phyloP scores from a whole-genome alignment of 1,284 basidiomycete species.

The Exobasidium cylindrosporum region DNA sequence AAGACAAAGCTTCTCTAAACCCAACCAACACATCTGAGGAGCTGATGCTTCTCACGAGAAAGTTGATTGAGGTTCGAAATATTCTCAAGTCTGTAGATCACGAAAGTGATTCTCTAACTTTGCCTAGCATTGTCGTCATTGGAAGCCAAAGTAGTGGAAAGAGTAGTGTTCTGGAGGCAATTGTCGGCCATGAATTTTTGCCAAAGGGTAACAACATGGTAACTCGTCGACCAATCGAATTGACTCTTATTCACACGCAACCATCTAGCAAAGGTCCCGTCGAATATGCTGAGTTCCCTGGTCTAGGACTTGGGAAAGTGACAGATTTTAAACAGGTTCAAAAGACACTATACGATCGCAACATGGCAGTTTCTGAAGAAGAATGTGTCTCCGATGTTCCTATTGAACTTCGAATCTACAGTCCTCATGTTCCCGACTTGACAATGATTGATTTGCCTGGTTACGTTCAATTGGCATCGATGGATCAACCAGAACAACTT shows the following conservation, averaged over 20 bases:
- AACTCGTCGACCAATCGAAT: slow-evolving; percentile 92
- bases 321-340: slow-evolving; percentile 87
- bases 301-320: slow-evolving; percentile 80
- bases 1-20: not conserved
- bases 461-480: slow-evolving; percentile 88
- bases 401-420: slow-evolving; percentile 94
- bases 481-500: slow-evolving; percentile 92
- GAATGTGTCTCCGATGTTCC: slow-evolving; percentile 91
- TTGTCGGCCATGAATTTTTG: slow-evolving; percentile 96
- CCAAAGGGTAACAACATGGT: slow-evolving; percentile 99
- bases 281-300: slow-evolving; percentile 93
- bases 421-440: slow-evolving; percentile 90
- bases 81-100: slow-evolving; percentile 94
- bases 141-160: slow-evolving; percentile 98
- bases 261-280: slow-evolving; percentile 17
- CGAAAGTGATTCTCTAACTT: slow-evolving; percentile 72
- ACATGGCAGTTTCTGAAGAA: slow-evolving; percentile 81
- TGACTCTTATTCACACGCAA: slow-evolving; percentile 91
- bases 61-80: slow-evolving; percentile 91
- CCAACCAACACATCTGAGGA: slow-evolving; percentile 34
- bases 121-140: slow-evolving; percentile 96
- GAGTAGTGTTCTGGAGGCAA: slow-evolving; percentile 92
- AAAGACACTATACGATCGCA: slow-evolving; percentile 87
- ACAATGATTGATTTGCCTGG: slow-evolving; percentile 96
- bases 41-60: slow-evolving; percentile 87